phyloP scores from a whole-genome alignment of 2,329 filamentous ascomycete species.

The Exophiala spinifera region DNA sequence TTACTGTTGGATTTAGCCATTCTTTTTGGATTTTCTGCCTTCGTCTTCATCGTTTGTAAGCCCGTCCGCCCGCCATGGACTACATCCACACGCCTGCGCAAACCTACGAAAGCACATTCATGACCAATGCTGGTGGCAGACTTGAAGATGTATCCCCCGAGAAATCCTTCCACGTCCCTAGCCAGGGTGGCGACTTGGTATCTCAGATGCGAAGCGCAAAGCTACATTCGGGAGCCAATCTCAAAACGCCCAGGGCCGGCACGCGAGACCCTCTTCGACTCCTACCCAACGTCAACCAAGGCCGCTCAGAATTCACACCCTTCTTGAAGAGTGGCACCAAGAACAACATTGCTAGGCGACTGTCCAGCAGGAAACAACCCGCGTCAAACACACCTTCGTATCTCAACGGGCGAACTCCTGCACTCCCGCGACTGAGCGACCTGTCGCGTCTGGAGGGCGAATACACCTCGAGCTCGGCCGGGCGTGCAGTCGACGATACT shows the following conservation, averaged over 20 bases:
- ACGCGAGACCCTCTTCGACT: conserved; percentile 67
- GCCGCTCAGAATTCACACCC: conserved; percentile 82
- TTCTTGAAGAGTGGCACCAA: conserved; percentile 77
- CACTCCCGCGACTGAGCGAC: conserved; percentile 69
- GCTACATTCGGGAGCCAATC: conserved; percentile 48
- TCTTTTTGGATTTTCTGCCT: background rate
- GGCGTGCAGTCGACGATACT: conserved; percentile 63
- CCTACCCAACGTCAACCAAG: conserved; percentile 56
- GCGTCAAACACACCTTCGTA: conserved; percentile 67
- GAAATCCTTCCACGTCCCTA: conserved; percentile 78
- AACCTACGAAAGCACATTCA: conserved; percentile 82
- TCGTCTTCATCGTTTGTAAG: background rate
- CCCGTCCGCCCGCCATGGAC: conserved; percentile 54
- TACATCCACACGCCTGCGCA: conserved; percentile 76
- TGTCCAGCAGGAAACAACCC: conserved; percentile 60
- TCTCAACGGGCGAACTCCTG: conserved; percentile 67
- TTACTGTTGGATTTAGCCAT: conserved; percentile 12
- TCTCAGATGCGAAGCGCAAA: conserved; percentile 68
- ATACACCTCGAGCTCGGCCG: conserved; percentile 62
- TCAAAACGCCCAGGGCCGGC: conserved; percentile 72
- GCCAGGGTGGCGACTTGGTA: conserved; percentile 72
- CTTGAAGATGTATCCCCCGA: conserved; percentile 85
- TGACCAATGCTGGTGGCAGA: conserved; percentile 62
- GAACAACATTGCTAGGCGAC: conserved; percentile 57
- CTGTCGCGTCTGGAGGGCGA: conserved; percentile 65